Conservation (phyloP, 1,139 yeast species). For the Nakaseomyces delphensis region DNA sequence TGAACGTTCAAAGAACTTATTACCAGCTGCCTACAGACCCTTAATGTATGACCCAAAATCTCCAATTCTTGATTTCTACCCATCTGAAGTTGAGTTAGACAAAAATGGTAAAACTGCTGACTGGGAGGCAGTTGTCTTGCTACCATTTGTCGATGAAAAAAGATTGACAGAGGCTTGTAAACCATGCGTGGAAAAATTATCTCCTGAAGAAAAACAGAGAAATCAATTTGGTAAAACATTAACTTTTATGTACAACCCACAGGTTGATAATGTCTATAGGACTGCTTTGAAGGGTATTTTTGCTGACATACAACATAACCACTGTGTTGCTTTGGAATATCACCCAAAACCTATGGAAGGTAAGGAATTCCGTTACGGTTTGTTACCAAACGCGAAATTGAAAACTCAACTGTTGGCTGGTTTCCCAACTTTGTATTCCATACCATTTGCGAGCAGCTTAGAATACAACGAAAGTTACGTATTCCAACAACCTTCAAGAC, state of each 20-base stretch:
- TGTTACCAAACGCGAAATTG: slow-evolving; percentile 56
- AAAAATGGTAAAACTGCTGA: slow-evolving; percentile 90
- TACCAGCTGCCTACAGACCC: slow-evolving; percentile 70
- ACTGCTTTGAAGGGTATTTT: slow-evolving; percentile 77
- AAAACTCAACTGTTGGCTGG: slow-evolving; percentile 77
- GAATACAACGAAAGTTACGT: slow-evolving; percentile 60
- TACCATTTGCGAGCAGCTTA: slow-evolving; percentile 51
- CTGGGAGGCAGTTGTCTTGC: slow-evolving; percentile 97
- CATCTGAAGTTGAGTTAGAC: slow-evolving; percentile 80
- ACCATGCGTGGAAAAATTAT: slow-evolving; percentile 51
- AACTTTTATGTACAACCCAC: slow-evolving; percentile 67
- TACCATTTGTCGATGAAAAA: slow-evolving; percentile 83
- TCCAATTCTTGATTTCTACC: slow-evolving; percentile 86
- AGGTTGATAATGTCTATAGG: slow-evolving; percentile 56
- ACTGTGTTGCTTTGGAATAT: slow-evolving; percentile 55
- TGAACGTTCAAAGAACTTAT: slow-evolving; percentile 72
- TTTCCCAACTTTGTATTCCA: slow-evolving; percentile 71
- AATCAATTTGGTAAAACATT: slow-evolving; percentile 68
- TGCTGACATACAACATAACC: slow-evolving; percentile 68
- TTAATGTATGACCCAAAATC: slow-evolving; percentile 86
- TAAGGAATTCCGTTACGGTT: slow-evolving; percentile 45
- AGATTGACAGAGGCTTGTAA: slow-evolving; percentile 64
- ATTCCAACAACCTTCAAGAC: slow-evolving; percentile 77
- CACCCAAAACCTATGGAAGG: slow-evolving; percentile 44
- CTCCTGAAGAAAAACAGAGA: slow-evolving; percentile 62